phyloP scores from a whole-genome alignment of 257 asterid genomes.

The Solanum dulcamara region DNA sequence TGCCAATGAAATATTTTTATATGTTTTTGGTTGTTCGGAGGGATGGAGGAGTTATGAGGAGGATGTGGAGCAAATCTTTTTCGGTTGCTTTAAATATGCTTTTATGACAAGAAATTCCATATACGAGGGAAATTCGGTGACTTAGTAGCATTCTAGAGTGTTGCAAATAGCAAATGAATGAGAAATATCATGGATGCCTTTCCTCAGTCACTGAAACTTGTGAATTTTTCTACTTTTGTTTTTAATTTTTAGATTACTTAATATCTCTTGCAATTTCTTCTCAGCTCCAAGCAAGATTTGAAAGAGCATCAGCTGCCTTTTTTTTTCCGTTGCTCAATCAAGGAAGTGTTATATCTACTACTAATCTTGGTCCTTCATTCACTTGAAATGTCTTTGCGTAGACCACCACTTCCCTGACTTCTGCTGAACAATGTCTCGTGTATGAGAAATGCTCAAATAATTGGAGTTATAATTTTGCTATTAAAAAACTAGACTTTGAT shows the following conservation, averaged over 20 bases:
- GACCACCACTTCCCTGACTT: constrained; percentile 61
- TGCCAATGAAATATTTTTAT: neutral
- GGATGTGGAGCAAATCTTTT: neutral
- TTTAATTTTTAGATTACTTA: neutral
- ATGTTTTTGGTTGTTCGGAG: neutral
- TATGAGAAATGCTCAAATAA: constrained; percentile 90
- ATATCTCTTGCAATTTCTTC: neutral
- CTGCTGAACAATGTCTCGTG: constrained; percentile 69
- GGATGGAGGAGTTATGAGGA: neutral
- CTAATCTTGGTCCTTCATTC: neutral
- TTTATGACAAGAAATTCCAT: neutral
- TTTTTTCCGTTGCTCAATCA: neutral
- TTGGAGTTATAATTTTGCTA: too few relatives aligned
- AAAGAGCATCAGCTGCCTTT: neutral
- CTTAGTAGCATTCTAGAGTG: neutral
- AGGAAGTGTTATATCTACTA: neutral
- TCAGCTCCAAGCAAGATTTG: neutral
- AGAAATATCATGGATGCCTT: neutral
- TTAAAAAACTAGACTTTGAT: too few relatives aligned
- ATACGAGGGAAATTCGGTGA: neutral
- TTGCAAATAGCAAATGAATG: neutral
- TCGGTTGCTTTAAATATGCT: neutral
- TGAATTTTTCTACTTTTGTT: neutral
- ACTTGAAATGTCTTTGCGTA: constrained; percentile 32
- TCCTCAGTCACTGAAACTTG: neutral